Conservation (phyloP, 2,329 filamentous ascomycete species). For the Acephala macrosclerotiorum region DNA sequence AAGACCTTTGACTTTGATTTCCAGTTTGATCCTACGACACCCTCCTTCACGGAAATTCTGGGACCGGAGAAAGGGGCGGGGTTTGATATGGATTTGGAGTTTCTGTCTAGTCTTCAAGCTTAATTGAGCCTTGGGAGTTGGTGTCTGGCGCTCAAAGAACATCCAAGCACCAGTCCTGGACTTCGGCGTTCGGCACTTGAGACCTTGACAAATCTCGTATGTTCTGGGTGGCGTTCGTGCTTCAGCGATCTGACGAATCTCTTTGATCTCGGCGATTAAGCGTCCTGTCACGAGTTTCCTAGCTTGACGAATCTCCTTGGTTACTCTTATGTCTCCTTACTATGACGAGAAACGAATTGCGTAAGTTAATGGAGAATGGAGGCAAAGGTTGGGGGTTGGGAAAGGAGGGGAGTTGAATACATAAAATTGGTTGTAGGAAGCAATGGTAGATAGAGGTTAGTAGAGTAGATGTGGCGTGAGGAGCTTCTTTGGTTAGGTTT, state of each 20-base stretch:
- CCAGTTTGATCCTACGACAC: slow-evolving; percentile 10
- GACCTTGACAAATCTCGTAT: slow-evolving; percentile 7
- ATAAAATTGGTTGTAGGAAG: not conserved
- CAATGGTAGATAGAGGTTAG: not conserved
- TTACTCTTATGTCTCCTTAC: not conserved
- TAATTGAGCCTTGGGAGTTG: not conserved
- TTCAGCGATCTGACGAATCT: slow-evolving; percentile 3
- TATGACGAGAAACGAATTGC: not conserved
- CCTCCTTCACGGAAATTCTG: not conserved
- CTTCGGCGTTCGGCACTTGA: not conserved
- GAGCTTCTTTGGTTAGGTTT: not conserved
- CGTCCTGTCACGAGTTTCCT: slow-evolving; percentile 8
- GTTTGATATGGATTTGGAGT: slow-evolving; percentile 23
- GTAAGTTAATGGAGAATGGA: not conserved
- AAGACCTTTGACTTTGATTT: slow-evolving; percentile 23
- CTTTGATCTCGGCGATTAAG: not conserved
- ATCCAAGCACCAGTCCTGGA: not conserved
- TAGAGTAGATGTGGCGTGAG: not conserved
- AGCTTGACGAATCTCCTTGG: slow-evolving; percentile 12
- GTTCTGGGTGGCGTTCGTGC: too few relatives aligned
- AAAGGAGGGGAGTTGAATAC: not conserved
- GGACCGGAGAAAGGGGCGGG: not conserved
- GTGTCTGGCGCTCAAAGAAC: too few relatives aligned
- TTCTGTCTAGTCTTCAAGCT: slow-evolving; percentile 18
- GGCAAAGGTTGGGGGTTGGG: too few relatives aligned